Base-by-base conservation (phyloP, 2,329 filamentous ascomycete species). In the Cordyceps javanica region DNA sequence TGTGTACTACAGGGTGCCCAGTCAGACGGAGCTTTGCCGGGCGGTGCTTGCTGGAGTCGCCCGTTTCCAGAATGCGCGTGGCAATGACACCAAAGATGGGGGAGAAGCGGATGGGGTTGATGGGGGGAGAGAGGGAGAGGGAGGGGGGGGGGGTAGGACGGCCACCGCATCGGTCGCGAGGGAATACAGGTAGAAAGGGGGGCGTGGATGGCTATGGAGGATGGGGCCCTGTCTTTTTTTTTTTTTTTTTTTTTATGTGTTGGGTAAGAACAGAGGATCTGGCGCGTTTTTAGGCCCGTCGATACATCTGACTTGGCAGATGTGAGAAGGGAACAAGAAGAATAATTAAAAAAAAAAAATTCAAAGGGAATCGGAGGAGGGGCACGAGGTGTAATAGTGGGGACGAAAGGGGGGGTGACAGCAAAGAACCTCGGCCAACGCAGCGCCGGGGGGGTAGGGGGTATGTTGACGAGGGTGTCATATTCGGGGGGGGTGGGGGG, bases 41-140 rank as follows among this genome's bases (percentile, higher is more conserved):
- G 66, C 64, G 66, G 13, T 25, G 21, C n/a, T n/a, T n/a, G 34
- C 66, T 67, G 70, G 69, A 65, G 63, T 71, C 71, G 68, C 65
- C 68, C 67, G 68, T 65, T 69, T 73, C 70, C 71, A 72, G 30
- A 32, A 55, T 46, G 68, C 70, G 70, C 67, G 70, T 69, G 68
- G 68, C 55, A 57, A 57, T 46, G 56, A 52, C 38, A 44, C 42
- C 48, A 38, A 58, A n/a, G 36, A 55, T 34, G 39, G 42, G 51
- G 52, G 32, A 34, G 42, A 14, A 55, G 51, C 38, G n/a, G 16
- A 19, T 41, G 16, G n/a, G 13, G 38, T 21, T 21, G n/a, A 30
- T 44, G 42, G 36, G 38, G 30, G 14, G 57, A 34, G n/a, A 36
- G 16, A 34, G 26, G 23, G 45, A 13, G 32, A 36, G 21, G 34